Evolutionary conservation across 2,329 filamentous ascomycete genomes (phyloP).

Genomic region (Fusarium sp.): DNA sequence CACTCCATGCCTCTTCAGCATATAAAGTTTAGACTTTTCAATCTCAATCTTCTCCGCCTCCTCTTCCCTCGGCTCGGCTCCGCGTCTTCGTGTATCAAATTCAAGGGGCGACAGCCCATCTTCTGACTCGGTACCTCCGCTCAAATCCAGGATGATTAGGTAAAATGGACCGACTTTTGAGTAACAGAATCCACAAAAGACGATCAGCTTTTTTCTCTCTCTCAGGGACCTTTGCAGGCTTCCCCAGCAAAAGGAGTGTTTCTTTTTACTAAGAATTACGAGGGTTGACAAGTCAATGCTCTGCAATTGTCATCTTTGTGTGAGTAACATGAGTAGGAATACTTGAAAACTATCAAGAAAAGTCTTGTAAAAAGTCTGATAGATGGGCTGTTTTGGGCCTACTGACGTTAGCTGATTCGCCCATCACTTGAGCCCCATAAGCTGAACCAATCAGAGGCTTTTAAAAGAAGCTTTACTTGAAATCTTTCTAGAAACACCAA

Average conservation of each 20-base stretch:
- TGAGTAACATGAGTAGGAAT: neutral
- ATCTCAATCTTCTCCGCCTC: neutral
- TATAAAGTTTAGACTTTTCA: neutral
- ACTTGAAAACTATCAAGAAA: neutral
- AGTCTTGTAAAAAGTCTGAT: neutral
- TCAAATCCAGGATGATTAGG: conserved; percentile 27
- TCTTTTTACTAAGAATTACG: neutral
- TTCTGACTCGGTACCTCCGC: conserved; percentile 33
- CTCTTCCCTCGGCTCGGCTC: neutral
- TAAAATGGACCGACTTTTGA: conserved; percentile 42
- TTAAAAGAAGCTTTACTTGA: neutral
- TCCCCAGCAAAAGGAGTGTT: neutral
- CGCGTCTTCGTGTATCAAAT: neutral
- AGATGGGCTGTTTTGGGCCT: neutral
- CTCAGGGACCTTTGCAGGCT: neutral
- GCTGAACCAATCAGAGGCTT: conserved; percentile 1
- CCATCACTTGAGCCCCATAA: neutral
- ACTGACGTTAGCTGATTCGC: conserved; percentile 17
- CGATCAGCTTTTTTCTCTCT: conserved; percentile 2
- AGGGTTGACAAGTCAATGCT: accelerated
- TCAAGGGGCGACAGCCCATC: conserved; percentile 23
- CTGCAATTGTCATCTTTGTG: neutral
- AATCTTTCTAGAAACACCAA: conserved; percentile 31
- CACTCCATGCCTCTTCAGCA: neutral
- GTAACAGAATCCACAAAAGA: conserved; percentile 42